Conservation (phyloP, 2,329 filamentous ascomycete genomes). For the Sclerotinia nivalis region DNA sequence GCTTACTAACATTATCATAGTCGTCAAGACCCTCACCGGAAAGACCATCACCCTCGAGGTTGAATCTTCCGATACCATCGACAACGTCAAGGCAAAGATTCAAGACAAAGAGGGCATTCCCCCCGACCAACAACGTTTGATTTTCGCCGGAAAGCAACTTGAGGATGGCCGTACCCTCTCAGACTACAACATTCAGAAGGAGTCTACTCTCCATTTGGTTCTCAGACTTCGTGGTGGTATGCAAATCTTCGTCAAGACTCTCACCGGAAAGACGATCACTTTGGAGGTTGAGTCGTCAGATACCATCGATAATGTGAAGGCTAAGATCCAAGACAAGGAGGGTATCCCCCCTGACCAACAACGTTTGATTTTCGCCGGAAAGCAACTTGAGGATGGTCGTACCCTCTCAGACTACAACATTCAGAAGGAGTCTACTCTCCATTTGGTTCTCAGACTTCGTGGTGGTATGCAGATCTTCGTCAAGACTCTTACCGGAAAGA, state of each 20-base stretch:
- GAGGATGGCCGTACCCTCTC: constrained; percentile 88
- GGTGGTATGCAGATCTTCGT: constrained; percentile 79
- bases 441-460: constrained; percentile 77
- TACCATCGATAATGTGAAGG: constrained; percentile 75
- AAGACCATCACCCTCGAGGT: constrained; percentile 99
- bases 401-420: constrained; percentile 96
- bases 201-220: constrained; percentile 78
- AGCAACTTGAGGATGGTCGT: constrained; percentile 89
- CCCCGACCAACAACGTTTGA: constrained; percentile 89
- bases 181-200: constrained; percentile 98
- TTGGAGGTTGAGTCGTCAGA: constrained; percentile 67
- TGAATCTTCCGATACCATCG: constrained; percentile 98
- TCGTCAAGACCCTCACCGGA: constrained; percentile 83
- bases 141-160: constrained; percentile 91
- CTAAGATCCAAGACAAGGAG: constrained; percentile 91
- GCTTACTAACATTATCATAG: constrained; percentile 47
- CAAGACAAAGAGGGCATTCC: constrained; percentile 93
- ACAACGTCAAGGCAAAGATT: constrained; percentile 96
- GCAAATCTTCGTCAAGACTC: constrained; percentile 72
- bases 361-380: constrained; percentile 89
- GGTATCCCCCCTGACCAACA: constrained; percentile 95
- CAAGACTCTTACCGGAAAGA: constrained; percentile 70
- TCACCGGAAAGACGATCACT: constrained; percentile 71
- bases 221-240: constrained; percentile 81
- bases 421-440: constrained; percentile 84